phyloP scores from a whole-genome alignment of 257 asterid genomes.

The Primulina eburnea region DNA sequence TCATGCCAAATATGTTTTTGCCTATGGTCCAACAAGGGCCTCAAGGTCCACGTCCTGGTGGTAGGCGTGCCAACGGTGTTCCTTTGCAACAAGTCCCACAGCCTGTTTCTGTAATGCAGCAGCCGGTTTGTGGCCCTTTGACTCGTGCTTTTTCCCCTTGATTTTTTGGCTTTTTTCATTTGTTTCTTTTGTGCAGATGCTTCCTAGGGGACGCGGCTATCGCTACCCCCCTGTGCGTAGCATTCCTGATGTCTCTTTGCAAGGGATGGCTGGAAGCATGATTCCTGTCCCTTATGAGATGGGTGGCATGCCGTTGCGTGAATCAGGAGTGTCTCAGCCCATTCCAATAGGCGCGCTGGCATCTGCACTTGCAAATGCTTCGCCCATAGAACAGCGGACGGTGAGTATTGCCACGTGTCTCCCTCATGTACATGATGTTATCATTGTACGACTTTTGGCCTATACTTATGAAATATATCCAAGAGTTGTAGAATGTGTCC shows the following conservation, averaged over 20 bases:
- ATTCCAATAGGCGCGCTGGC: conserved; percentile 80
- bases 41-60: conserved; percentile 94
- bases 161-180: background rate
- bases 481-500: background rate
- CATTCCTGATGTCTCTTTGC: conserved; percentile 62
- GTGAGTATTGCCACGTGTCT: conserved; percentile 37
- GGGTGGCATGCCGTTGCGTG: conserved; percentile 83
- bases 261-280: conserved; percentile 70
- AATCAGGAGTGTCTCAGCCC: conserved; percentile 66
- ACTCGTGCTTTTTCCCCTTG: background rate
- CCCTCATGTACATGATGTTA: conserved; percentile 6
- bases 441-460: background rate
- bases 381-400: conserved; percentile 85
- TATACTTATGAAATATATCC: background rate
- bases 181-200: conserved; percentile 46
- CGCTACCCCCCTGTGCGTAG: conserved; percentile 82
- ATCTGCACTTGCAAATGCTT: conserved; percentile 90
- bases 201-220: conserved; percentile 82
- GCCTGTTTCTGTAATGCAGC: conserved; percentile 79
- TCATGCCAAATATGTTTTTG: conserved; percentile 81
- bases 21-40: conserved; percentile 91
- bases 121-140: conserved; percentile 42
- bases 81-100: conserved; percentile 83
- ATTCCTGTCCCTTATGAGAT: conserved; percentile 74
- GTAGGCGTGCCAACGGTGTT: conserved; percentile 61